Base-by-base conservation (phyloP, 345 rosid genomes). In the Viola odorata region DNA sequence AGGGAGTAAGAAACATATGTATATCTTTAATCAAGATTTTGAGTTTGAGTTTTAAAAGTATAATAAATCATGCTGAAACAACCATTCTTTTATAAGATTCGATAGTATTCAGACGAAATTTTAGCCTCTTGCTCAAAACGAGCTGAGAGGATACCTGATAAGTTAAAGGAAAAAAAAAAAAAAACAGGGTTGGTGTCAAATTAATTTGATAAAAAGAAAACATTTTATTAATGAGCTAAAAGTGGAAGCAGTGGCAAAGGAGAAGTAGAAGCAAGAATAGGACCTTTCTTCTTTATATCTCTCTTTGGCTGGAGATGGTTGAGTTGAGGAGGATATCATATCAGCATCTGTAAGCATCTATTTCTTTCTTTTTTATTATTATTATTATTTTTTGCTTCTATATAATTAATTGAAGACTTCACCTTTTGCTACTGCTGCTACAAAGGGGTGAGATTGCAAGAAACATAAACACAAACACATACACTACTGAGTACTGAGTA, bases 261-360 rank as follows among this genome's bases (percentile, higher is more conserved):
- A 82, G 37, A n/a, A 16, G 45, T n/a, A 60, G 37, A 47, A 73
- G 76, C 69, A 70, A 80, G 59, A 82, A 85, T 38, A 84, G 80
- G 78, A 82, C 87, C 67, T 63, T 55, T 44, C 12, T n/a, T 41
- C 70, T 23, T 69, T 52, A 55, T 58, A 61, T 66, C 73, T 73
- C 62, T 77, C 72, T 44, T 45, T 52, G 73, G 55, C 10, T 71
- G 51, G 52, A 49, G 23, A 39, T 17, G 51, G 23, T 16, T 17
- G 12, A 4, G 10, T 12, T 45, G 75, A 77, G 73, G 65, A 70
- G 69, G 77, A 69, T 53, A 73, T 68, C 72, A 23, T 55, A 57
- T 10, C 60, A 12, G 1, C 6, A 37, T 39, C 7, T 39, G 8
- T 10, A 56, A 62, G 72, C 71, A 67, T 67, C 79, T 73, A 62